Base-by-base conservation (phyloP, 768 basidiomycete genomes). In the Xerocomellus intermedius region DNA sequence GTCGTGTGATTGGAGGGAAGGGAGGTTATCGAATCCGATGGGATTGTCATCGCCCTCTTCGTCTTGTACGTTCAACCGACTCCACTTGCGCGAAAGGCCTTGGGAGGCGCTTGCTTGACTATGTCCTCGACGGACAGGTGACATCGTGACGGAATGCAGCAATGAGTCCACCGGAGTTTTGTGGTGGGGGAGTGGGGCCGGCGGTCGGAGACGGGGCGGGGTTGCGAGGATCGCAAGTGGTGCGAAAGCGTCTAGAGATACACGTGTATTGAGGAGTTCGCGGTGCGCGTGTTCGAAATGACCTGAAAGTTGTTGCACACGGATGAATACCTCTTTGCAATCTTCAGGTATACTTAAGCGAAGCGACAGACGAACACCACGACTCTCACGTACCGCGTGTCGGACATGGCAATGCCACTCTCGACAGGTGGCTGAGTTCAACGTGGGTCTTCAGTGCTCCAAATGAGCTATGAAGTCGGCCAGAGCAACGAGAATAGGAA, bases 71-170 rank as follows among this genome's bases (percentile, higher is more conserved):
- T 63, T 46, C 55, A 73, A 48, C 39, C 67, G 59, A 39, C 62
- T 69, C 73, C 74, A 71, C 52, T 60, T 71, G 46, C 73, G 74
- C 32, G 65, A 55, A 35, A 65, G 38, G 3, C 50, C 30, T 48
- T 55, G 61, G 5, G 60, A 48, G 4, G 54, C 47, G 22, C 54
- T 63, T 21, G 48, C n/a, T 50, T 61, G 61, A 43, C 54, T 60
- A 16, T 35, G 22, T n/a, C 46, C 49, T 30, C 22, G 56, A 28
- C 10, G 50, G 37, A 58, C 13, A 17, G 55, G 49, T 8, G 61
- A 48, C 10, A 58, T 52, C 14, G 58, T 55, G 47, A 70, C 36
- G 17, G 51, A 46, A 22, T 30, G 35, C 21, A 56, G 14, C 9
- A 68, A 24, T 17, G 32, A 52, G 21, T 26, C 36, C 3, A 19